phyloP scores from a whole-genome alignment of 345 rosid species.

The Excoecaria agallocha region DNA sequence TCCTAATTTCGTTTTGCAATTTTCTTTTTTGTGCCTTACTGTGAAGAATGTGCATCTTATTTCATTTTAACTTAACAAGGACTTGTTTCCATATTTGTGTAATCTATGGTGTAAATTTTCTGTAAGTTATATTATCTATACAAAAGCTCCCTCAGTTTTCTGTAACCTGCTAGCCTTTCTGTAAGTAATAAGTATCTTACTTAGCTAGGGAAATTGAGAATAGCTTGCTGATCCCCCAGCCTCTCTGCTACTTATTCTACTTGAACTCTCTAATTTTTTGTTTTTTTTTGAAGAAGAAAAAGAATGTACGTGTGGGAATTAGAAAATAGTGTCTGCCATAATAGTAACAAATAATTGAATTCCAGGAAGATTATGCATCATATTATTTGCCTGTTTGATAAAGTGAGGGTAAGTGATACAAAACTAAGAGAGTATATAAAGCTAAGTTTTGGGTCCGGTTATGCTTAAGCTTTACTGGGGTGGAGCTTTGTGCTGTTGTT shows the following conservation, averaged over 20 bases:
- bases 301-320: too few relatives aligned
- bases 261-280: not conserved
- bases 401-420: conserved; percentile 1
- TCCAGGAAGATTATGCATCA: conserved; percentile 6
- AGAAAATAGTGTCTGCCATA: not conserved
- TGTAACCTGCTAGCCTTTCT: conserved; percentile 10
- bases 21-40: conserved; percentile 21
- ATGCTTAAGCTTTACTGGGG: conserved; percentile 22
- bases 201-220: not conserved
- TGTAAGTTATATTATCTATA: conserved; percentile 42
- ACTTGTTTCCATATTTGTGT: conserved; percentile 31
- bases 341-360: conserved; percentile 1
- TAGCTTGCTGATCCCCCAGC: not conserved
- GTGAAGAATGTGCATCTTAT: conserved; percentile 33
- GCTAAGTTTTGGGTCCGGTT: conserved; percentile 26
- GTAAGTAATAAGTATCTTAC: conserved; percentile 9
- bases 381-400: not conserved
- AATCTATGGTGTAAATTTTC: conserved; percentile 52
- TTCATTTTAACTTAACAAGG: conserved; percentile 30
- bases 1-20: conserved; percentile 7
- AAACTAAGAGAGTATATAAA: conserved; percentile 4
- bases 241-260: not conserved
- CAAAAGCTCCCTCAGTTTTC: conserved; percentile 30
- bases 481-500: conserved; percentile 28
- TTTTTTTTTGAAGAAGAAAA: too few relatives aligned